Base-by-base conservation (phyloP, 169 alveolate species). In the Babesia gibsoni region DNA sequence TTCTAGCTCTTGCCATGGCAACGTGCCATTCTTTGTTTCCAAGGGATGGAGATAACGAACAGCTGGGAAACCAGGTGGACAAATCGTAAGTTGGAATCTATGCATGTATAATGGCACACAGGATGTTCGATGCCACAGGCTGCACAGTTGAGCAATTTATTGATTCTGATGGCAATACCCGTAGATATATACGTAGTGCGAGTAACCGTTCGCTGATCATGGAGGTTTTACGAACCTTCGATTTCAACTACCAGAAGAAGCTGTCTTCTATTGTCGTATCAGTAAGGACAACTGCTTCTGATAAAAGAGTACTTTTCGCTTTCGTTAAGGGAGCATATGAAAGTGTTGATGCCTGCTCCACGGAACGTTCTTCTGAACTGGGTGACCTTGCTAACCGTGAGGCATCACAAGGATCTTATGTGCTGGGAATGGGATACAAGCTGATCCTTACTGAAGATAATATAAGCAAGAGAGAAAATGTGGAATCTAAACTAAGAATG, bases 401-500 rank as follows among this genome's bases (percentile, higher is more conserved):
- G 75, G 59, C 86, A 16, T 39, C 78, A 48, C 35, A 61, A 42
- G 86, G 86, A 7, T 58, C 82, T 12, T 77, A 77, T 29, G 86
- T 77, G 1, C 48, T 77, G 2, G 86, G 86, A 5, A 18, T 77
- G 43, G 86, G 72, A 16, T 77, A 77, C 61, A 77, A 53, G 59
- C 20, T 67, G 23, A 14, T 77, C 20, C 20, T 30, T 1, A 81
- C 57, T 33, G 70, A 75, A 12, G 63, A 56, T 27, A 63, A 57
- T 7, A 33, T 79, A 32, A 41, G 64, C 20, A 75, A 72, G 48
- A 50, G 88, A 29, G 78, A 88, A n/a, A 36, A 41, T 18, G 68
- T 83, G 37, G 93, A 88, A 58, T 66, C 81, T 25, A 70, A 88
- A 29, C 82, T 88, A 79, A 78, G 63, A 16, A 68, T 88, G 68